Evolutionary conservation across 2,329 filamentous ascomycete species (phyloP).

Genomic region (Talaromyces sp.): DNA sequence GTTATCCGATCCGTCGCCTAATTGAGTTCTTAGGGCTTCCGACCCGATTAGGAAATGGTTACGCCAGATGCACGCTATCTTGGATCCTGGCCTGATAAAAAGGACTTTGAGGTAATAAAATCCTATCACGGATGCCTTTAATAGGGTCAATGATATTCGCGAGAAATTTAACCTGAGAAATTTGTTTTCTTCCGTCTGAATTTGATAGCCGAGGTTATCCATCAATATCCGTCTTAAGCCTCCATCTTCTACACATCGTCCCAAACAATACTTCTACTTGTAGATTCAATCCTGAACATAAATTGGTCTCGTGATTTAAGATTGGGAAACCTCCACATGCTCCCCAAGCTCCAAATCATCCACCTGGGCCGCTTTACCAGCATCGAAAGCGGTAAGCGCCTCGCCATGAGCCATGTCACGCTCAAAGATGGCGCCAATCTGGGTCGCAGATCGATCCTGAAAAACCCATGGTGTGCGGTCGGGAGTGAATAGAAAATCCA

Average conservation of each 20-base stretch:
- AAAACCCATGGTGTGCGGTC: conserved; percentile 24
- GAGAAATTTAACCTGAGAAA: background rate
- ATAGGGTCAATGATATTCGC: background rate
- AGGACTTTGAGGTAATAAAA: background rate
- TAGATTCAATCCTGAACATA: no score
- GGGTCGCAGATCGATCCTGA: conserved; percentile 21
- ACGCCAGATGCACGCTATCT: background rate
- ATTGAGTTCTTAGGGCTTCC: background rate
- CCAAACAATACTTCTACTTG: no score
- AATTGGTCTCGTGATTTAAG: background rate
- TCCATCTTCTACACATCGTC: background rate
- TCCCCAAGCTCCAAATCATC: background rate
- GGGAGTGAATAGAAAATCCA: conserved; percentile 24
- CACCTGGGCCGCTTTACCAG: background rate
- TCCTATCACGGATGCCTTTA: background rate
- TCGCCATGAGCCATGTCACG: conserved; percentile 25
- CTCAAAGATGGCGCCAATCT: conserved; percentile 27
- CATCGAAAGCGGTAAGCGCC: conserved; percentile 25
- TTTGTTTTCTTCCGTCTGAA: background rate
- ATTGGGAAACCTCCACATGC: background rate
- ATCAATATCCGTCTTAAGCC: background rate
- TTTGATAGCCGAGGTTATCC: background rate
- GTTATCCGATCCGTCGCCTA: background rate
- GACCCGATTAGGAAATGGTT: background rate
- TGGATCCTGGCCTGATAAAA: background rate